Percentiles rank a stretch among this genome's conserved stretches.
Evolutionary conservation across 169 alveolate genomes (phyloP).

Genomic region (Neospora caninum): DNA sequence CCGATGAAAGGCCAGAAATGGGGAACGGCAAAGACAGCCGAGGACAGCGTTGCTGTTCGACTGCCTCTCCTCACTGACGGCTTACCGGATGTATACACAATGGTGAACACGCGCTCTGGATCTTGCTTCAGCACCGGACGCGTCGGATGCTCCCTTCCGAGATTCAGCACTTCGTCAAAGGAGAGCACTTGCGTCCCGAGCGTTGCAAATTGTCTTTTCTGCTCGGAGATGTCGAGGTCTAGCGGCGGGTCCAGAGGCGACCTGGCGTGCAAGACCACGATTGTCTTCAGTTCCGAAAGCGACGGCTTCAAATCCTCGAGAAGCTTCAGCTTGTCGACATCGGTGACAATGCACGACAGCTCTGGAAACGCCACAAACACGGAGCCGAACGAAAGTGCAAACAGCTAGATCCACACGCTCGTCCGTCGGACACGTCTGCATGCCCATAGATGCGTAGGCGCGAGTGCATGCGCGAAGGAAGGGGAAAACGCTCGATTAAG

Average conservation of each 20-base stretch:
- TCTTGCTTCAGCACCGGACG: slow-evolving; percentile 23
- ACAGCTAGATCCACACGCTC: too few species aligned
- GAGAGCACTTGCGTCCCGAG: neutral
- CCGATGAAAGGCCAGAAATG: too few species aligned
- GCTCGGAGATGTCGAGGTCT: neutral
- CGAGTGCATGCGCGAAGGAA: too few species aligned
- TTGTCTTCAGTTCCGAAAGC: slow-evolving; percentile 19
- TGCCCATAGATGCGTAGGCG: too few species aligned
- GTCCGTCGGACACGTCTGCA: too few species aligned
- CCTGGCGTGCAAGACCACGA: neutral
- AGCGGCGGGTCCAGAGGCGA: neutral
- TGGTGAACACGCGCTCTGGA: slow-evolving; percentile 7
- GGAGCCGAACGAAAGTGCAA: neutral
- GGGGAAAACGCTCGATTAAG: too few species aligned
- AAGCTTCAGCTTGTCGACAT: neutral
- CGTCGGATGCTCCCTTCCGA: slow-evolving; percentile 7
- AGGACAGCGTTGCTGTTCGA: too few species aligned
- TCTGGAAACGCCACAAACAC: neutral
- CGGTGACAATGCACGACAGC: slow-evolving; percentile 35
- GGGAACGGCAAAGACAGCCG: too few species aligned
- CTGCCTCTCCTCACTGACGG: neutral
- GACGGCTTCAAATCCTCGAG: neutral
- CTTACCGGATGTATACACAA: slow-evolving; percentile 13
- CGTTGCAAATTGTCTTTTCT: neutral
- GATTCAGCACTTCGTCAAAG: neutral